Evolutionary conservation across 1,139 yeast species (phyloP), one percentile per base, ranked within the genome.

Genomic region (Magnusiomyces paraingens): DNA sequence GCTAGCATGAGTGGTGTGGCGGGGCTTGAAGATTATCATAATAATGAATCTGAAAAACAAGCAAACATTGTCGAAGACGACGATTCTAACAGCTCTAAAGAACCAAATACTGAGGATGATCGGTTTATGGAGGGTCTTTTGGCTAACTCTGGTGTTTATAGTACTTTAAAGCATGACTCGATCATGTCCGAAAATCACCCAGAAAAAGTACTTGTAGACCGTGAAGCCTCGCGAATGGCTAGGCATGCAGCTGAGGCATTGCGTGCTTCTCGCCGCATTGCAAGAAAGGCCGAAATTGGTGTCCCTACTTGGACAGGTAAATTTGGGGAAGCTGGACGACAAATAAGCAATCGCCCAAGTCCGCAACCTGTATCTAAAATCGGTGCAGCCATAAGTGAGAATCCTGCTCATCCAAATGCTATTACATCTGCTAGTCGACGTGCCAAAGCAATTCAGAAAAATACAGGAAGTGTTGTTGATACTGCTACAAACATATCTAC

Each of bases 251-350:
- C 91, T 0, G 76, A 77, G 20, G 90, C 91, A 0, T 71, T 93
- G 56, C 76, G 82, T 55, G 78, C 79, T 56, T 88, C 96, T 0
- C 71, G 96, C 50, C 78, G 73, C 55, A 71, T 74, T 32, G 81
- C 96, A 0, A 76, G 88, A 52, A 77, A 75, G 57, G 81, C 82
- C 22, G 80, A 79, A 38, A 75, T 90, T 32, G 96, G 96, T 2
- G 83, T 86, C 0, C 98, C 97, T 0, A 93, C 99, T 0, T 93
- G 97, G 95, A 93, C 99, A 0, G 99, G 99, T 0, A 80, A 80
- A 61, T 89, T 85, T 73, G 99, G 99, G 0, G 69, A 74, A 21
- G 96, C 96, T 0, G 96, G 96, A 55, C 76, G 68, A 68, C 11
- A 56, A 49, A 39, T 17, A 20, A 12, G 44, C 38, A 3, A 5